Base-by-base conservation (phyloP, 1,284 basidiomycete species). In the Cryptococcus sp. region DNA sequence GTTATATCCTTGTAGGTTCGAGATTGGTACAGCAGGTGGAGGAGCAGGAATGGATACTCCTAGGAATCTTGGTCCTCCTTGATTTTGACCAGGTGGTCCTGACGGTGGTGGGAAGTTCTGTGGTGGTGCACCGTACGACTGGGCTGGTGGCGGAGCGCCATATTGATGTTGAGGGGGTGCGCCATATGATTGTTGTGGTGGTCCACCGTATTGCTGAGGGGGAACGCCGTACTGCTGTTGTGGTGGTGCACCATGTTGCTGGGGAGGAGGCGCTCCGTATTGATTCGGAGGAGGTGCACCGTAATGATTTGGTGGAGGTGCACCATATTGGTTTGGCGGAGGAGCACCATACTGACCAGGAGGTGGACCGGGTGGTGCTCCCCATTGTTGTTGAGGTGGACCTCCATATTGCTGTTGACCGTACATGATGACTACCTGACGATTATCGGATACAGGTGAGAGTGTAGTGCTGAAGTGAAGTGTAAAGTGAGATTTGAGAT, bases 1-100 rank as follows among this genome's bases (percentile, higher is more conserved):
- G 57, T 77, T 71, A 61, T 78, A 78, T 3, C 67, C 70, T 30
- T 62, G 62, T 23, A 76, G 58, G 37, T 63, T 62, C 4, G 65
- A 53, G 32, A 73, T 38, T 0, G 72, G 73, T 14, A 63, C 55
- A 13, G 72, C 73, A 30, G 74, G 74, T 4, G 73, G 72, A 5
- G 72, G 74, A 2, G 72, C 58, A 3, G 74, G 76, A 50, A 77
- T 71, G 3, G 62, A 51, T 1, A 72, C 68, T 23, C 73, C 73
- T 14, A 77, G 61, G 59, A 67, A 77, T 38, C 50, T 50, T 3
- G 66, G 61, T 7, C 63, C 67, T 7, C 65, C 67, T 4, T 50
- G 23, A 15, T 49, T 41, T 11, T 52, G 30, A 4, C 48, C 41
- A 52, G 49, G 32, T 23, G 52, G 49, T 34, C 13, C n/a, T 5